These are phyloP conservation scores for Dendrobium huoshanense DNA, from an alignment of 106 monocot genomes.

Conservation along the genomic window DNA sequence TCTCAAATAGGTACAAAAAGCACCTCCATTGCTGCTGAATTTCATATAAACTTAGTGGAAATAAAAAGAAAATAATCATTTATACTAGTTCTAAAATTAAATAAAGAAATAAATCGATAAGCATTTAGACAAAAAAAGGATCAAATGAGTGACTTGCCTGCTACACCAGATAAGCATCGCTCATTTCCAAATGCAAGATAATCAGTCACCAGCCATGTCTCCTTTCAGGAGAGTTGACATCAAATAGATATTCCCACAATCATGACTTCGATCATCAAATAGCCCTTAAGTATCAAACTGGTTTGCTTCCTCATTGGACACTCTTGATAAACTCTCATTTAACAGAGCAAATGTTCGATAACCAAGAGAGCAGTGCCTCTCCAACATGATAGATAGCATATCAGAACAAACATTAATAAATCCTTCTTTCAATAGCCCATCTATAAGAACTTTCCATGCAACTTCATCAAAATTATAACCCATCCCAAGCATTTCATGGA, in stretches of 20 bases:
- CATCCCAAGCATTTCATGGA: constrained; percentile 11
- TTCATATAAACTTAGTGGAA: neutral
- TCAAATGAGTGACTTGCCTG: constrained; percentile 1
- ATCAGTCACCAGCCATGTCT: neutral
- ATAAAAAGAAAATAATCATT: neutral
- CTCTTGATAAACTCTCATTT: neutral
- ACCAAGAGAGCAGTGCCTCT: constrained; percentile 15
- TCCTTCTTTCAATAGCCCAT: constrained; percentile 27
- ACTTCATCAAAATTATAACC: constrained; percentile 29
- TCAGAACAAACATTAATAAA: constrained; percentile 22
- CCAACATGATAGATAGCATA: constrained; percentile 24
- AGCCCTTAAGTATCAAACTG: neutral
- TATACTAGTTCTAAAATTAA: neutral
- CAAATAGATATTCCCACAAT: neutral
- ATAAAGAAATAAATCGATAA: neutral
- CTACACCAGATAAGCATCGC: neutral
- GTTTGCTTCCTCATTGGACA: neutral
- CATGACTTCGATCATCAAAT: neutral
- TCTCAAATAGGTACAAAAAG: neutral
- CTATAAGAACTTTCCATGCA: constrained; percentile 25
- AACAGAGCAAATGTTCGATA: constrained; percentile 15
- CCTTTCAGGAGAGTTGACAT: neutral
- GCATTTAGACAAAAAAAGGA: neutral
- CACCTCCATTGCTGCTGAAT: neutral
- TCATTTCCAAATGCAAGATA: neutral